A percentile compares a stretch with the other conserved stretches of the same genome.
Evolutionary conservation across 768 basidiomycete species (phyloP).

Genomic region (Crucibulum laeve): DNA sequence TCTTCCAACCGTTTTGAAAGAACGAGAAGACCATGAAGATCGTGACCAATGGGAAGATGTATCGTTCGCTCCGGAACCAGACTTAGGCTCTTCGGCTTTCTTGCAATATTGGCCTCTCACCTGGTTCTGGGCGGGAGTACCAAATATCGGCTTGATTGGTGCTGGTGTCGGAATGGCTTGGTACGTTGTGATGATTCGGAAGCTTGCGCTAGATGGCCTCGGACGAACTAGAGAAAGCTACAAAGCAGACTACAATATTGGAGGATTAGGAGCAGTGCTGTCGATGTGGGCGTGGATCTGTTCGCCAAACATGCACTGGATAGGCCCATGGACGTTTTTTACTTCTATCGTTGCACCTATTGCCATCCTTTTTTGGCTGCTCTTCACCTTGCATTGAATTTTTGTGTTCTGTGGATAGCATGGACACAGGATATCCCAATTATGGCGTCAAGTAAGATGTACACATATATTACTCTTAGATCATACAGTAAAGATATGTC

Average conservation of each 20-base stretch:
- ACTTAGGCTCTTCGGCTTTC: slow-evolving; percentile 13
- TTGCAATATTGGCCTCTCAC: slow-evolving; percentile 14
- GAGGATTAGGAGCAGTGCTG: slow-evolving; percentile 30
- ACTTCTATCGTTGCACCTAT: too few species aligned
- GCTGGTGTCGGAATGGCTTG: slow-evolving; percentile 62
- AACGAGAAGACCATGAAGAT: slow-evolving; percentile 16
- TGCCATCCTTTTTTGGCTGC: too few species aligned
- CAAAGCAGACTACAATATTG: slow-evolving; percentile 21
- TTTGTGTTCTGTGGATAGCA: too few species aligned
- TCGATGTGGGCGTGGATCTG: slow-evolving; percentile 46
- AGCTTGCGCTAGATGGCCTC: slow-evolving; percentile 28
- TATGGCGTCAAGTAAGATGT: too few species aligned
- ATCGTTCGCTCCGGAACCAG: slow-evolving; percentile 38
- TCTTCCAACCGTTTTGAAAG: slow-evolving; percentile 40
- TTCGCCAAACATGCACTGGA: too few species aligned
- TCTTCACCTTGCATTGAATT: too few species aligned
- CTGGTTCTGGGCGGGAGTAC: slow-evolving; percentile 27
- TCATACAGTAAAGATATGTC: too few species aligned
- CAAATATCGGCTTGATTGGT: slow-evolving; percentile 57
- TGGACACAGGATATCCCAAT: too few species aligned
- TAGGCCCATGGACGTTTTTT: not conserved
- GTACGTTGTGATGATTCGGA: slow-evolving; percentile 60
- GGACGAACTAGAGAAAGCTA: slow-evolving; percentile 5
- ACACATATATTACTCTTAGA: too few species aligned
- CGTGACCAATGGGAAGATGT: slow-evolving; percentile 14